These are phyloP conservation scores for Trichoderma pleuroti DNA, from an alignment of 2,329 filamentous ascomycete species.

Conservation along the genomic window DNA sequence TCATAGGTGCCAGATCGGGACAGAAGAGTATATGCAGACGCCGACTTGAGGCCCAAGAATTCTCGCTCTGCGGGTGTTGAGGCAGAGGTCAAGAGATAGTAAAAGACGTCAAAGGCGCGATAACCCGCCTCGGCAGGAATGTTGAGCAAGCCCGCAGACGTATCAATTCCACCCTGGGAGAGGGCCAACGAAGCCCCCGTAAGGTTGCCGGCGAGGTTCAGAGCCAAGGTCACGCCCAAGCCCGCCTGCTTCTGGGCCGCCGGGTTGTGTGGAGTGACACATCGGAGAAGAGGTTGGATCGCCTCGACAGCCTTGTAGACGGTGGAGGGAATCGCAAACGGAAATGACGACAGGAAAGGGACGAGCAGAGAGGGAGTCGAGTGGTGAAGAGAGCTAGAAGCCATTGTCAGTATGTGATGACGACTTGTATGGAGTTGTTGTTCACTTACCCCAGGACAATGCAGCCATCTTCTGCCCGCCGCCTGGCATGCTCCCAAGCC, in stretches of 20 bases:
- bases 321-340: constrained; percentile 70
- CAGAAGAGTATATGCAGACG: constrained; percentile 74
- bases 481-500: constrained; percentile 94
- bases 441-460: constrained; percentile 77
- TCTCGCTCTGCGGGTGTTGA: constrained; percentile 87
- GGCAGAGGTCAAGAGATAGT: constrained; percentile 89
- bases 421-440: neutral
- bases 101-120: constrained; percentile 95
- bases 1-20: constrained; percentile 80
- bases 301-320: constrained; percentile 77
- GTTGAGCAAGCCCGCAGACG: constrained; percentile 71
- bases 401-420: neutral
- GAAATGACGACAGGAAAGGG: constrained; percentile 78
- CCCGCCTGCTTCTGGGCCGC: constrained; percentile 76
- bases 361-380: constrained; percentile 80
- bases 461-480: constrained; percentile 92
- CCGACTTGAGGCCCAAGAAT: constrained; percentile 74
- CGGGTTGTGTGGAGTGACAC: constrained; percentile 86
- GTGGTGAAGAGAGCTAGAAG: constrained; percentile 73
- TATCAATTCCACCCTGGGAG: constrained; percentile 85
- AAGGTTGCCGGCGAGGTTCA: constrained; percentile 76
- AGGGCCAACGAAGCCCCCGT: constrained; percentile 72
- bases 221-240: constrained; percentile 74
- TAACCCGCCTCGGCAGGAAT: constrained; percentile 77
- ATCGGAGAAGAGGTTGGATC: constrained; percentile 80